Evolutionary conservation across 2,329 filamentous ascomycete species (phyloP).

Genomic region (Aureobasidium sp.): DNA sequence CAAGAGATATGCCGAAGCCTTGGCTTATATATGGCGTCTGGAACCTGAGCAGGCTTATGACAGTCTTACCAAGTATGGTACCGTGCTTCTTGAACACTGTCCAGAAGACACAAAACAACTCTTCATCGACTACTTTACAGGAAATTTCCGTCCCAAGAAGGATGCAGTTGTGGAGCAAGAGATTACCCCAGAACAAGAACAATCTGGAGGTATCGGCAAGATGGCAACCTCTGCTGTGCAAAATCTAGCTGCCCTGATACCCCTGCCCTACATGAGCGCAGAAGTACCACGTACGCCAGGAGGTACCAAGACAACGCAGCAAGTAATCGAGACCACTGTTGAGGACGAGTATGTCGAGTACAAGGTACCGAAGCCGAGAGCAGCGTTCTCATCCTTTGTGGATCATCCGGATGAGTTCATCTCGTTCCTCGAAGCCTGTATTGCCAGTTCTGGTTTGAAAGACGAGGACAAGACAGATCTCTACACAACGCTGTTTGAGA

Average conservation of each 20-base stretch:
- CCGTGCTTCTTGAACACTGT: conserved; percentile 81
- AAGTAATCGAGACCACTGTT: conserved; percentile 43
- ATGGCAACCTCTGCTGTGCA: conserved; percentile 69
- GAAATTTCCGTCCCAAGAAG: conserved; percentile 65
- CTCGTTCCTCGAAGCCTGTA: conserved; percentile 79
- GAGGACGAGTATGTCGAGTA: conserved; percentile 53
- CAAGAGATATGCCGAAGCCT: conserved; percentile 77
- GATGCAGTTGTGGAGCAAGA: conserved; percentile 47
- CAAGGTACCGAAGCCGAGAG: conserved; percentile 70
- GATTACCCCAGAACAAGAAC: conserved; percentile 36
- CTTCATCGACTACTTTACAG: conserved; percentile 93
- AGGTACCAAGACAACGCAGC: conserved; percentile 43
- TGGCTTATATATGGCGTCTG: conserved; percentile 84
- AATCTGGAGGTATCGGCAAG: conserved; percentile 26
- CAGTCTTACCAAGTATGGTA: conserved; percentile 90
- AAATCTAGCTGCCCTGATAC: conserved; percentile 74
- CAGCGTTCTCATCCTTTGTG: conserved; percentile 92
- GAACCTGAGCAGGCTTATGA: conserved; percentile 76
- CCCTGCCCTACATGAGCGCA: conserved; percentile 74
- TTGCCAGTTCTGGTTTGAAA: conserved; percentile 61
- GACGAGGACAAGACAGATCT: conserved; percentile 73
- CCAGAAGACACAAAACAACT: conserved; percentile 72
- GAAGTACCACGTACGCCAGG: conserved; percentile 46
- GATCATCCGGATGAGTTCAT: conserved; percentile 91
- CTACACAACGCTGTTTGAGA: conserved; percentile 93